Conservation (phyloP, 2,329 filamentous ascomycete genomes). For the Westerdykella sp. region DNA sequence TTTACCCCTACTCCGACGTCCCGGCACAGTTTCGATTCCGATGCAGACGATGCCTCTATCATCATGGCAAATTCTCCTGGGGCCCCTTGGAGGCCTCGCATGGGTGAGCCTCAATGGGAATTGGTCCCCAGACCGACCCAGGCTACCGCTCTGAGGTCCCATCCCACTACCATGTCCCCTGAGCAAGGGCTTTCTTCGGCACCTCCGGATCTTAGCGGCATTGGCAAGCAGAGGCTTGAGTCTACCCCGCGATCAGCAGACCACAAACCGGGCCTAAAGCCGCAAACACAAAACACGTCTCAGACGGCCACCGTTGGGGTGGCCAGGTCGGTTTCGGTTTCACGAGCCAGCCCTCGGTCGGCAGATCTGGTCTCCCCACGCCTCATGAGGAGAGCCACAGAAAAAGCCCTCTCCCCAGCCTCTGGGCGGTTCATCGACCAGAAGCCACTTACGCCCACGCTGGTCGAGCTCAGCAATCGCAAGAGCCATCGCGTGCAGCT, state of each 20-base stretch:
- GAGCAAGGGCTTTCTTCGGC: slow-evolving; percentile 11
- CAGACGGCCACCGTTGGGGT: slow-evolving; percentile 26
- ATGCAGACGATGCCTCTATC: slow-evolving; percentile 24
- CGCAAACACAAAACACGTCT: slow-evolving; percentile 4
- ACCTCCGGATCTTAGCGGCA: slow-evolving; percentile 13
- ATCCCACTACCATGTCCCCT: slow-evolving; percentile 14
- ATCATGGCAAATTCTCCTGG: slow-evolving; percentile 13
- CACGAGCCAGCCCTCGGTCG: slow-evolving; percentile 17
- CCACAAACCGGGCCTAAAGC: slow-evolving; percentile 5
- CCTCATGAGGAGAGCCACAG: slow-evolving; percentile 12
- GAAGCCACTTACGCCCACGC: slow-evolving; percentile 27
- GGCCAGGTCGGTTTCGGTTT: slow-evolving; percentile 29
- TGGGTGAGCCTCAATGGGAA: slow-evolving; percentile 28
- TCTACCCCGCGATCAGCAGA: slow-evolving; percentile 11
- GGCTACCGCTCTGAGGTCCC: slow-evolving; percentile 14
- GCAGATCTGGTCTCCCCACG: slow-evolving; percentile 9
- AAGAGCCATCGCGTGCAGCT: slow-evolving; percentile 33
- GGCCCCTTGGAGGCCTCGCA: slow-evolving; percentile 15
- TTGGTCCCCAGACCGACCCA: slow-evolving; percentile 17
- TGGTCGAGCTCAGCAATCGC: slow-evolving; percentile 33
- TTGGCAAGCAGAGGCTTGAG: slow-evolving; percentile 1
- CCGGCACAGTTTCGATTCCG: slow-evolving; percentile 25
- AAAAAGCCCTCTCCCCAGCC: slow-evolving; percentile 5
- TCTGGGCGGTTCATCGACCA: slow-evolving; percentile 22
- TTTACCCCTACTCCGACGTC: slow-evolving; percentile 22